These are phyloP conservation scores for Neurospora sp. DNA, from an alignment of 495 filamentous ascomycete species.

Conservation along the genomic window DNA sequence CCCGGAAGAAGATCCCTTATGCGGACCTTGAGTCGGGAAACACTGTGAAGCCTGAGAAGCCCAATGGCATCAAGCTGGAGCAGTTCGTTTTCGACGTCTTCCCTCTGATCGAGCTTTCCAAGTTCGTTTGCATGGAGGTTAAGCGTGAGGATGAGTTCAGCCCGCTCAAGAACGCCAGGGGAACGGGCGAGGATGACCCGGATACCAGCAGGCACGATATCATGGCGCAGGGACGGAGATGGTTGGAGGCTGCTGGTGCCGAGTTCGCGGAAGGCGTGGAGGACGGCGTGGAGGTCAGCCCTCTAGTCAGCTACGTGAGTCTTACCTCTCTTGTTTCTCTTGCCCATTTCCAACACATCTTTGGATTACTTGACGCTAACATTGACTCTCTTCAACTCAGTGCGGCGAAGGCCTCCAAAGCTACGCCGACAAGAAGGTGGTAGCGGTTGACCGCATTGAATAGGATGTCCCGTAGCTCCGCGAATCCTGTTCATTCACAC, in stretches of 20 bases:
- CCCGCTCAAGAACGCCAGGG: conserved; percentile 89
- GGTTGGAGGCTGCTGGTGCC: conserved; percentile 70
- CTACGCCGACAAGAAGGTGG: conserved; percentile 44
- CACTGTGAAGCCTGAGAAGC: conserved; percentile 76
- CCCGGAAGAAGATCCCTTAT: conserved; percentile 95
- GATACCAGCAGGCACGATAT: conserved; percentile 87
- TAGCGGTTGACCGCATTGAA: background rate
- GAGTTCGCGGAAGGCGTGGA: conserved; percentile 55
- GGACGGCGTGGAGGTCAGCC: conserved; percentile 82
- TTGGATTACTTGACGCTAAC: conserved; percentile 19
- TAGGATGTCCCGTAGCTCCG: background rate
- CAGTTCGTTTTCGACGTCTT: conserved; percentile 99
- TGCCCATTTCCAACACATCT: background rate
- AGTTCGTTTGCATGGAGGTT: conserved; percentile 94
- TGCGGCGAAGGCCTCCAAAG: conserved; percentile 84
- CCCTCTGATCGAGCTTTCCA: conserved; percentile 71
- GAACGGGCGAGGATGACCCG: conserved; percentile 85
- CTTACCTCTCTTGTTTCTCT: background rate
- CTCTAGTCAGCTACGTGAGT: conserved; percentile 92
- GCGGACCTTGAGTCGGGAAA: conserved; percentile 66
- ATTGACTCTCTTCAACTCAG: conserved; percentile 30
- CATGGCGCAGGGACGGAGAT: conserved; percentile 75
- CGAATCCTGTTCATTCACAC: background rate
- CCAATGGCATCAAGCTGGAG: conserved; percentile 97
- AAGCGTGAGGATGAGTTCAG: conserved; percentile 97